Conservation (phyloP, 2,329 filamentous ascomycete genomes). For the Aspergillus arachidicola region DNA sequence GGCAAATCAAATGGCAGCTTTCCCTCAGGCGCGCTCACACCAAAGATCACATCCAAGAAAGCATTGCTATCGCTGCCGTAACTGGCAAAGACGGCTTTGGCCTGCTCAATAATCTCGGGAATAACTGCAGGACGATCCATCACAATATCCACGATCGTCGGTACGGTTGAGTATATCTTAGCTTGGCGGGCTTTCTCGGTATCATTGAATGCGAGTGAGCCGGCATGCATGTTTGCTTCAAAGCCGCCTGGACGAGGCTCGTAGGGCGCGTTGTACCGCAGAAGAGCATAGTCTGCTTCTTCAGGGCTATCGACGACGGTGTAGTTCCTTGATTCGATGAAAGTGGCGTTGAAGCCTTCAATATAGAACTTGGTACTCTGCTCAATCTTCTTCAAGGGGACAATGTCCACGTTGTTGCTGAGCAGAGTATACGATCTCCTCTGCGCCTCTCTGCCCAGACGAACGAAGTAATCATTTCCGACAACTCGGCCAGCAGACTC, state of each 20-base stretch:
- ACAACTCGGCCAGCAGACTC: not conserved
- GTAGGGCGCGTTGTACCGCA: not conserved
- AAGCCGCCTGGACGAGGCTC: not conserved
- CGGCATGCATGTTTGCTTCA: not conserved
- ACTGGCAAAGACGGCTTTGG: not conserved
- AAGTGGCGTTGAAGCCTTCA: not conserved
- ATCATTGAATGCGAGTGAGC: not conserved
- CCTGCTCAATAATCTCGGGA: not conserved
- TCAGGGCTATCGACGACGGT: not conserved
- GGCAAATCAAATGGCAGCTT: constrained; percentile 54
- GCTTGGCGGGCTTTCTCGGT: not conserved
- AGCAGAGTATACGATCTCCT: not conserved
- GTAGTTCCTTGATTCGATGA: not conserved
- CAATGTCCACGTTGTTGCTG: not conserved
- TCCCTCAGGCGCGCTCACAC: constrained; percentile 39
- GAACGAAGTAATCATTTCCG: not conserved
- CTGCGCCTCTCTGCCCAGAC: not conserved
- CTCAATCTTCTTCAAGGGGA: not conserved
- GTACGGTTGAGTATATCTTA: not conserved
- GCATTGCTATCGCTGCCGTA: not conserved
- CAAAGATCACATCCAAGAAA: constrained; percentile 29
- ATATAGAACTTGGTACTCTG: not conserved
- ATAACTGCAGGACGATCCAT: not conserved
- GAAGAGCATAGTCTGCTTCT: not conserved
- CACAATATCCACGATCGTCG: not conserved